phyloP scores from a whole-genome alignment of 1,139 yeast species.

The Arxiozyma slooffiae region DNA sequence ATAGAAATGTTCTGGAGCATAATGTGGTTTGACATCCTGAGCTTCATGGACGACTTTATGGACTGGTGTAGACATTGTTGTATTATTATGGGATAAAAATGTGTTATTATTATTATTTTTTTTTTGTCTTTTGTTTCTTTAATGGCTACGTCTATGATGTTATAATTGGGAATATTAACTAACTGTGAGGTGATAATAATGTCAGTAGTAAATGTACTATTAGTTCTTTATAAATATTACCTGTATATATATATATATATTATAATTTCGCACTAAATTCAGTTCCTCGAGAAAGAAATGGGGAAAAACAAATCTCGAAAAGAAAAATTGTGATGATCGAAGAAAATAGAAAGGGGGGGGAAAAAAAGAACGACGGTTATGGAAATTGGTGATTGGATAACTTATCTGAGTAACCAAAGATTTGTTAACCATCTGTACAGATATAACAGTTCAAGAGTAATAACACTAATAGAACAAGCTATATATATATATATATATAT shows the following conservation, averaged over 20 bases:
- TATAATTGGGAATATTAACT: neutral
- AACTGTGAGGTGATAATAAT: neutral
- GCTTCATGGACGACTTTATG: constrained; percentile 71
- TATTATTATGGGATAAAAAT: neutral
- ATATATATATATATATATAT: no score
- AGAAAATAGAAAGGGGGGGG: neutral
- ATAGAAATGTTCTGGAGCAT: constrained; percentile 67
- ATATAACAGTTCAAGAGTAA: no score
- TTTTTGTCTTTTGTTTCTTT: neutral
- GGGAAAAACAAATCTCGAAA: neutral
- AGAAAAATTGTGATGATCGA: neutral
- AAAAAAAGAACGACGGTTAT: neutral
- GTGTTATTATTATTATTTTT: no score
- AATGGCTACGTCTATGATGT: neutral
- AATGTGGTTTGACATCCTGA: constrained; percentile 49
- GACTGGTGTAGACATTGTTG: neutral
- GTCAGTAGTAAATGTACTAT: neutral
- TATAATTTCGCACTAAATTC: no score
- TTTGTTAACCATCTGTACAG: no score
- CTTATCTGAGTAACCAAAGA: no score
- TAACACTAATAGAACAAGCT: no score
- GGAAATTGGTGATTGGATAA: neutral
- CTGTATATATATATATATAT: no score
- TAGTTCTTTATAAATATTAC: no score
- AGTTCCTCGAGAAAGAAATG: neutral